Percentiles rank a stretch among this genome's conserved stretches.
Conservation (phyloP, 768 basidiomycete genomes). For the Holtermannia corniformis region DNA sequence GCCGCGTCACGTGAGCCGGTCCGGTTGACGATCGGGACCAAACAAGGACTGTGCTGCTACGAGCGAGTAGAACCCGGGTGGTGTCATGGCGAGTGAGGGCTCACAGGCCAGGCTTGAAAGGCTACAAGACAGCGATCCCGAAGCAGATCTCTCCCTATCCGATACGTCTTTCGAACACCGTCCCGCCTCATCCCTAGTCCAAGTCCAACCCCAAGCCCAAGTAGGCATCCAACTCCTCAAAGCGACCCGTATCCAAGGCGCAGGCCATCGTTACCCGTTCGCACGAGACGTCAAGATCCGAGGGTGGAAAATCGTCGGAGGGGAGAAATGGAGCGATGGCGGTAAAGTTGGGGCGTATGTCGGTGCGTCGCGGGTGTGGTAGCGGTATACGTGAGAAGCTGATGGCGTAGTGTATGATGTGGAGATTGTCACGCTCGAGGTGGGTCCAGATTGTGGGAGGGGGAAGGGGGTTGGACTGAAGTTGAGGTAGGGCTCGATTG, state of each 20-base stretch:
- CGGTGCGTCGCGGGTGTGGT: slow-evolving; percentile 18
- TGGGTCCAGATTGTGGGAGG: slow-evolving; percentile 2
- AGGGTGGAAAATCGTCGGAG: slow-evolving; percentile 37
- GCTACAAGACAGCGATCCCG: too few species aligned
- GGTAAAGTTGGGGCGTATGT: slow-evolving; percentile 36
- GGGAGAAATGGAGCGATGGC: slow-evolving; percentile 24
- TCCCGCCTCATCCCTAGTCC: too few species aligned
- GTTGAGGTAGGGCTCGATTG: slow-evolving; percentile 19
- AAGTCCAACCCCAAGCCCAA: too few species aligned
- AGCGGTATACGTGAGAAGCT: not conserved
- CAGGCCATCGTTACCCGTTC: slow-evolving; percentile 8
- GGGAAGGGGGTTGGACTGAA: not conserved
- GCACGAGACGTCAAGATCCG: slow-evolving; percentile 28
- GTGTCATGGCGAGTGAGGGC: too few species aligned
- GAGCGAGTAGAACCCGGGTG: too few species aligned
- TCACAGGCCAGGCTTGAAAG: too few species aligned
- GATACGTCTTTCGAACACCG: too few species aligned
- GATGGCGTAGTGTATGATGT: slow-evolving; percentile 33
- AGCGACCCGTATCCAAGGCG: not conserved
- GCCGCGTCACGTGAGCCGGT: too few species aligned
- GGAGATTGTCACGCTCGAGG: slow-evolving; percentile 21
- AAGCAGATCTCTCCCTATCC: too few species aligned
- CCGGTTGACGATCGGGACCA: too few species aligned
- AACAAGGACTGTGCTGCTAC: too few species aligned
- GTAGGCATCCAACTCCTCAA: not conserved